Evolutionary conservation across 202 grass and related monocot species (phyloP).

Genomic region (Hordeum pubiflorum): DNA sequence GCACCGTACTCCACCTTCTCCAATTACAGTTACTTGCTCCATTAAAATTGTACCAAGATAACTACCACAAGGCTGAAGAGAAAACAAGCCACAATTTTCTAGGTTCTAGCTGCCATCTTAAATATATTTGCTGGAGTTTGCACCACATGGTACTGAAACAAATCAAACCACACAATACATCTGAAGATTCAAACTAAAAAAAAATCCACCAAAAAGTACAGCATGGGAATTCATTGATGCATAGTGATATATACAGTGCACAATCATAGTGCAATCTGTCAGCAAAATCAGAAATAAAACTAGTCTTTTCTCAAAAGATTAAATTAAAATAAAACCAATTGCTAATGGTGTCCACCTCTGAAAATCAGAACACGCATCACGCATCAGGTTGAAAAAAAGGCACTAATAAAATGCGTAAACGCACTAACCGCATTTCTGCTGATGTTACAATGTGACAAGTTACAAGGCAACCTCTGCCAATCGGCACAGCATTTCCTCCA

Average conservation of each 20-base stretch:
- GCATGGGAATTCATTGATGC: not conserved
- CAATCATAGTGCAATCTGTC: not conserved
- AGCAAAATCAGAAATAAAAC: not conserved
- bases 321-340: not conserved
- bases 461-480: not conserved
- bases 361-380: not conserved
- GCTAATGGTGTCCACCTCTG: not conserved
- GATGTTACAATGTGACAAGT: conserved; percentile 8
- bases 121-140: not conserved
- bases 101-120: not conserved
- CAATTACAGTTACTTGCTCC: not conserved
- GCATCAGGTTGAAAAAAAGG: not conserved
- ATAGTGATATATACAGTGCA: not conserved
- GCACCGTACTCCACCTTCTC: not conserved
- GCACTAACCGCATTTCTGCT: not conserved
- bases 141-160: not conserved
- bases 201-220: not conserved
- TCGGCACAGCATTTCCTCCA: not conserved
- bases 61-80: not conserved
- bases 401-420: not conserved
- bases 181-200: too few species aligned
- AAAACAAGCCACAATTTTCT: not conserved
- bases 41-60: not conserved
- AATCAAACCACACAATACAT: not conserved
- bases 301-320: not conserved